Evolutionary conservation across 805 yeast species (phyloP).

Genomic region (Candida parachauliodes): DNA sequence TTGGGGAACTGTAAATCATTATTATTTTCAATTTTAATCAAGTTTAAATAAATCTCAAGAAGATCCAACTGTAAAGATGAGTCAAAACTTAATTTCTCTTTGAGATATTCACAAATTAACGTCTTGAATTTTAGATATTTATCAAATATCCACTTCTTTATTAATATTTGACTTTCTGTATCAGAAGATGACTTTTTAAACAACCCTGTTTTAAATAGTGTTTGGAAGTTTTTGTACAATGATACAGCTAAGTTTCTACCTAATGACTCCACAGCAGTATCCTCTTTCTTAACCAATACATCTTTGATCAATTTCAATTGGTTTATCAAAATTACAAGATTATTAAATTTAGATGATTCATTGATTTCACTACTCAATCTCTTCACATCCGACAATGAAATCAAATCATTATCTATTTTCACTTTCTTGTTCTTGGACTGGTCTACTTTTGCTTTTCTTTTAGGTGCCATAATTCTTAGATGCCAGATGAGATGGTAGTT

Average conservation of each 20-base stretch:
- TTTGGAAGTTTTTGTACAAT: conserved; percentile 47
- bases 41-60: conserved; percentile 53
- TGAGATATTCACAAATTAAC: conserved; percentile 39
- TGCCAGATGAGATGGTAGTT: neutral
- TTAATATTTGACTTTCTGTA: conserved; percentile 46
- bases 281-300: conserved; percentile 16
- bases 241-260: conserved; percentile 41
- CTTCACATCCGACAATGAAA: conserved; percentile 20
- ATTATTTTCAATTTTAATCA: conserved; percentile 56
- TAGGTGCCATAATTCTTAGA: conserved; percentile 17
- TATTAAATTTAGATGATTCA: conserved; percentile 49
- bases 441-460: conserved; percentile 16
- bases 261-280: conserved; percentile 20
- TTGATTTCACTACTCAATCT: conserved; percentile 26
- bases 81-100: conserved; percentile 40
- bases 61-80: conserved; percentile 50
- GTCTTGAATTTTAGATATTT: conserved; percentile 54
- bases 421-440: conserved; percentile 8
- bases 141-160: conserved; percentile 57
- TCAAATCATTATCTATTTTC: conserved; percentile 1
- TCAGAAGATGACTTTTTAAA: conserved; percentile 29
- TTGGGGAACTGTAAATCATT: conserved; percentile 66
- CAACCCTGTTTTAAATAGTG: conserved; percentile 43
- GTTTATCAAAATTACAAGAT: conserved; percentile 45
- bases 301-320: conserved; percentile 26